Base-by-base conservation (phyloP, 2,329 filamentous ascomycete genomes). In the Ceratocystis cubensis region DNA sequence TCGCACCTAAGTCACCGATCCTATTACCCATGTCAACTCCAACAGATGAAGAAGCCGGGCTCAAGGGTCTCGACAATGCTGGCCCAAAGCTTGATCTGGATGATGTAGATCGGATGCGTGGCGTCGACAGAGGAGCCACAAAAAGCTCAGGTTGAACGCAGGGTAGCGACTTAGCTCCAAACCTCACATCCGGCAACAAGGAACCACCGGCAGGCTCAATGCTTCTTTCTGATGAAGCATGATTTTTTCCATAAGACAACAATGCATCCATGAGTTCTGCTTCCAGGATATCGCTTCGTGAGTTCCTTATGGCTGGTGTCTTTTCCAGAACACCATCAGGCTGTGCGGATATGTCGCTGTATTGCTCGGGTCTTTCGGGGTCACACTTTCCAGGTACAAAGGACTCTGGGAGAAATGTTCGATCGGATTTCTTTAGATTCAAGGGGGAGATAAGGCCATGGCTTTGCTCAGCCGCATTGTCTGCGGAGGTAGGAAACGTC, bases 181-280 rank as follows among this genome's bases (percentile, higher is more conserved):
- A 25, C 22, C n/a, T 15, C 15, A 28, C 1, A 57, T 30, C 4
- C 6, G 15, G 30, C 53, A 25, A 28, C 6, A 33, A 57, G 22
- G 22, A 30, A 8, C 28, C 10, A n/a, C 2, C 15, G 2, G 28
- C 5, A 57, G 5, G 8, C 53, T 30, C 53, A 13, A 25, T 5
- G 2, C 15, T 57, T 25, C 17, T 7, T 4, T 57, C 53, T 13
- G 6, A 17, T 33, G 28, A 33, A n/a, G 15, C 30, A 13, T n/a
- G 2, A 28, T 8, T 25, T 25, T 33, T 8, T 57, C 41, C 41
- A 48, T 50, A 46, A 46, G 44, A 50, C 15, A 63, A 30, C 20
- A 63, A n/a, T 5, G 61, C 61, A 22, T 46, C 61, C 61, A 63
- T 63, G 15, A 63, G 41, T n/a, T 63, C 61, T 48, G 33, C 61